Conservation (phyloP, 805 yeast species). For the Brettanomyces naardenensis region DNA sequence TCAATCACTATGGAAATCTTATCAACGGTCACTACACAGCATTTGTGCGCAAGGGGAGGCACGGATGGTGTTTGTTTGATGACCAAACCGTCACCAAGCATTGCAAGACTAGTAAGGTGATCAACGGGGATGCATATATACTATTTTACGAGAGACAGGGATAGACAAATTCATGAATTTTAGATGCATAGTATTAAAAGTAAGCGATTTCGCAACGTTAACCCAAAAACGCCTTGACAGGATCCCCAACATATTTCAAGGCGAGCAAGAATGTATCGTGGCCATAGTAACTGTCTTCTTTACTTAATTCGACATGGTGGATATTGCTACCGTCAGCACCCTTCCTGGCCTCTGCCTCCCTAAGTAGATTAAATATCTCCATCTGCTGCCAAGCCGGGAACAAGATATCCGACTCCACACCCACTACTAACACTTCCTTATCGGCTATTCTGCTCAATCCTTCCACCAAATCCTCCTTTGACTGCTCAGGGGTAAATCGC, state of each 20-base stretch:
- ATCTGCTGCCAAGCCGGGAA: slow-evolving; percentile 95
- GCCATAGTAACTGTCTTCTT: slow-evolving; percentile 74
- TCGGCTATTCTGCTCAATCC: slow-evolving; percentile 61
- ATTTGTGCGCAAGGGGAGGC: slow-evolving; percentile 55
- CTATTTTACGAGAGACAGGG: slow-evolving; percentile 56
- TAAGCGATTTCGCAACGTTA: neutral
- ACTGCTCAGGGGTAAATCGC: slow-evolving; percentile 44
- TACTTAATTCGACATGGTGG: slow-evolving; percentile 65
- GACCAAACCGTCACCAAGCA: slow-evolving; percentile 60
- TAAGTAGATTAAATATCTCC: slow-evolving; percentile 62
- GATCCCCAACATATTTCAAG: slow-evolving; percentile 71
- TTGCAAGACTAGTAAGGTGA: slow-evolving; percentile 42
- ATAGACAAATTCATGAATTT: neutral
- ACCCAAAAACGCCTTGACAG: slow-evolving; percentile 54
- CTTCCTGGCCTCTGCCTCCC: slow-evolving; percentile 23
- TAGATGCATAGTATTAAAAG: neutral
- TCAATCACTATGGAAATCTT: slow-evolving; percentile 75
- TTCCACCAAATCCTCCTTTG: slow-evolving; percentile 48
- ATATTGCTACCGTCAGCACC: slow-evolving; percentile 34
- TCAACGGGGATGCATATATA: slow-evolving; percentile 75
- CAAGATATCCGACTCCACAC: slow-evolving; percentile 87
- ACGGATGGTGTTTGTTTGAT: slow-evolving; percentile 79
- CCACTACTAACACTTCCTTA: slow-evolving; percentile 67
- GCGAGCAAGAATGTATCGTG: slow-evolving; percentile 87
- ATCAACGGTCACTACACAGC: slow-evolving; percentile 88